Evolutionary conservation across 768 basidiomycete species (phyloP).

Genomic region (Lentinula boryana): DNA sequence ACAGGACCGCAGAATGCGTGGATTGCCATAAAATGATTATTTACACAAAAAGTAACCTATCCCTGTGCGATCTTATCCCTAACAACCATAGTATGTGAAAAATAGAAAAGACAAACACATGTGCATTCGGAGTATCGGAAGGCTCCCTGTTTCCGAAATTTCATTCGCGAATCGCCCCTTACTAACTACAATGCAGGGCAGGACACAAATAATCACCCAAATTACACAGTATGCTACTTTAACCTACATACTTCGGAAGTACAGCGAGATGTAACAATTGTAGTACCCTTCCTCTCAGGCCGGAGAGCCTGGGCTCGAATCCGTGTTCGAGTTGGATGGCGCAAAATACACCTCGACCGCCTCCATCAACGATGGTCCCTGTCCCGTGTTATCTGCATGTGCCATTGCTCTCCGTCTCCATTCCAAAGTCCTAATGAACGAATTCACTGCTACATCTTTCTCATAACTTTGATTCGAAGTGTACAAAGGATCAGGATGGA

Average conservation of each 20-base stretch:
- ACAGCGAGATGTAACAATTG: too few relatives aligned
- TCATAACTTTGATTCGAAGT: neutral
- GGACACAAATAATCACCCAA: neutral
- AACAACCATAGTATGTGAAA: too few relatives aligned
- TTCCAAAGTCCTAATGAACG: neutral
- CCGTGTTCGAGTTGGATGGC: neutral
- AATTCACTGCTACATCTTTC: too few relatives aligned
- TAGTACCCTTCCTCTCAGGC: neutral
- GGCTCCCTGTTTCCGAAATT: neutral
- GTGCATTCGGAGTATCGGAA: neutral
- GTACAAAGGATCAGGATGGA: neutral
- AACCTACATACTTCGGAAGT: neutral
- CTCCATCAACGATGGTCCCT: slow-evolving; percentile 1
- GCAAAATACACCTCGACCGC: slow-evolving; percentile 2
- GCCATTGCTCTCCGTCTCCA: neutral
- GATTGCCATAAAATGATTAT: too few relatives aligned
- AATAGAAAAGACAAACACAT: neutral
- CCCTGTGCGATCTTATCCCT: too few relatives aligned
- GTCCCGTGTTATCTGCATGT: neutral
- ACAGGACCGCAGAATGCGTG: too few relatives aligned
- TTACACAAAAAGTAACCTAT: too few relatives aligned
- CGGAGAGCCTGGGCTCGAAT: neutral
- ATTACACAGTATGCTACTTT: neutral
- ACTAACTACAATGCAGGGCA: neutral
- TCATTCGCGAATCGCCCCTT: neutral